Evolutionary conservation across 768 basidiomycete genomes (phyloP).

Genomic region (Suillus clintonianus): DNA sequence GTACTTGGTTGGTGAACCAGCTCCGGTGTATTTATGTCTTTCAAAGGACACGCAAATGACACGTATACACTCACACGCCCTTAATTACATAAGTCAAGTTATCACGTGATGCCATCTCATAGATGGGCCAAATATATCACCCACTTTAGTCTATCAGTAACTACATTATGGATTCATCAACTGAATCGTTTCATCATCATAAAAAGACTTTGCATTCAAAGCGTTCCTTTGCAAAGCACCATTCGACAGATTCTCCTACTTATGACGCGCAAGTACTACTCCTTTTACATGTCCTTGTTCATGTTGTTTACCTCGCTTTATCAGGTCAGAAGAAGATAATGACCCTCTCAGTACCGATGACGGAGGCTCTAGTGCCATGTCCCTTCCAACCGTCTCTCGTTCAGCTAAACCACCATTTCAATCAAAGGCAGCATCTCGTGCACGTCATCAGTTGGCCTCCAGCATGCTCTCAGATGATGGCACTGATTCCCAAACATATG

Average conservation of each 20-base stretch:
- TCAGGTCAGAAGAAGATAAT: conserved; percentile 85
- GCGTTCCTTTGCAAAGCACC: conserved; percentile 70
- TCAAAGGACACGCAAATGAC: conserved; percentile 2
- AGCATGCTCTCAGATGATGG: conserved; percentile 67
- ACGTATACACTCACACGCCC: not conserved
- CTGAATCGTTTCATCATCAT: conserved; percentile 33
- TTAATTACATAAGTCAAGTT: not conserved
- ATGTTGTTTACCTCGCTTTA: conserved; percentile 17
- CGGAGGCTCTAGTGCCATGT: conserved; percentile 49
- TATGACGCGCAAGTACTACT: conserved; percentile 63
- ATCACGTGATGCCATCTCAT: not conserved
- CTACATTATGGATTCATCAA: conserved; percentile 20
- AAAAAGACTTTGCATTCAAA: conserved; percentile 44
- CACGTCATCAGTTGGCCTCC: conserved; percentile 56
- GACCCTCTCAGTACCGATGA: conserved; percentile 79
- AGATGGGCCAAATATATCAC: not conserved
- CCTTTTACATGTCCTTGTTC: not conserved
- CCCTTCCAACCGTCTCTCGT: conserved; percentile 34
- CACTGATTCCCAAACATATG: conserved; percentile 85
- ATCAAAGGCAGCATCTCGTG: conserved; percentile 26
- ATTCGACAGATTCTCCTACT: conserved; percentile 66
- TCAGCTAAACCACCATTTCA: conserved; percentile 29
- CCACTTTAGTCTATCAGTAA: not conserved
- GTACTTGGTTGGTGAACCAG: not conserved
- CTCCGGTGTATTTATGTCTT: not conserved